phyloP scores from a whole-genome alignment of 805 yeast species.

The Ogataea pini region DNA sequence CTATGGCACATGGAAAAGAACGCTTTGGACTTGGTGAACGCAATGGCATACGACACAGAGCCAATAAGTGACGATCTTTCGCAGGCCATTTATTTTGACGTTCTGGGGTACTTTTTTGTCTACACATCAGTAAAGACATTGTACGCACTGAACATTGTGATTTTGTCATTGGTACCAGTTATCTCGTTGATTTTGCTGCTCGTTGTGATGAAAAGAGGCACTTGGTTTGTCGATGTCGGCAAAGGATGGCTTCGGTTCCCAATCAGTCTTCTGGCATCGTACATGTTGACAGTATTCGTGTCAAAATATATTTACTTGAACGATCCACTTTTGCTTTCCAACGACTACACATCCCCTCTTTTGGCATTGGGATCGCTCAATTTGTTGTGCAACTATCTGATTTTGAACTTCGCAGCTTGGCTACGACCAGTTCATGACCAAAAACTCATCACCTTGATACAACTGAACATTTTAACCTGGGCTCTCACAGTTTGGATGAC shows the following conservation, averaged over 20 bases:
- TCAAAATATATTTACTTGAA: constrained; percentile 41
- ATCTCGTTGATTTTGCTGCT: constrained; percentile 47
- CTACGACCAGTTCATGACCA: constrained; percentile 56
- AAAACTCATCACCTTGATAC: constrained; percentile 57
- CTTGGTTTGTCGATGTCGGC: constrained; percentile 46
- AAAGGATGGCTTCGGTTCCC: constrained; percentile 61
- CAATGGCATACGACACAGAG: constrained; percentile 43
- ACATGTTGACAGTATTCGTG: constrained; percentile 36
- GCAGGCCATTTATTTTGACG: constrained; percentile 64
- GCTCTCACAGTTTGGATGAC: constrained; percentile 50
- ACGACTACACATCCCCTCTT: constrained; percentile 50
- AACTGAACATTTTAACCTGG: constrained; percentile 62
- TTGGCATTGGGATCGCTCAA: constrained; percentile 49
- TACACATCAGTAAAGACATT: constrained; percentile 51
- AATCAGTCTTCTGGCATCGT: constrained; percentile 50
- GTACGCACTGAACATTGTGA: constrained; percentile 50
- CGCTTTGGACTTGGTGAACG: constrained; percentile 58
- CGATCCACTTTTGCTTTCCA: constrained; percentile 55
- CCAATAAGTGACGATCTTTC: constrained; percentile 34
- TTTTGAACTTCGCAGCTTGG: constrained; percentile 49
- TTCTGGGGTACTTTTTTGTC: constrained; percentile 58
- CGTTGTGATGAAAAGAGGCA: constrained; percentile 46
- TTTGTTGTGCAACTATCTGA: constrained; percentile 54
- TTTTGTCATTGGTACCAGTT: constrained; percentile 58
- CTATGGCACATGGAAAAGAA: constrained; percentile 83